A percentile compares a stretch with the other conserved stretches of the same genome.
These are phyloP conservation scores for Fraxinus sp. DNA, from an alignment of 305 asterid species.

Conservation along the genomic window DNA sequence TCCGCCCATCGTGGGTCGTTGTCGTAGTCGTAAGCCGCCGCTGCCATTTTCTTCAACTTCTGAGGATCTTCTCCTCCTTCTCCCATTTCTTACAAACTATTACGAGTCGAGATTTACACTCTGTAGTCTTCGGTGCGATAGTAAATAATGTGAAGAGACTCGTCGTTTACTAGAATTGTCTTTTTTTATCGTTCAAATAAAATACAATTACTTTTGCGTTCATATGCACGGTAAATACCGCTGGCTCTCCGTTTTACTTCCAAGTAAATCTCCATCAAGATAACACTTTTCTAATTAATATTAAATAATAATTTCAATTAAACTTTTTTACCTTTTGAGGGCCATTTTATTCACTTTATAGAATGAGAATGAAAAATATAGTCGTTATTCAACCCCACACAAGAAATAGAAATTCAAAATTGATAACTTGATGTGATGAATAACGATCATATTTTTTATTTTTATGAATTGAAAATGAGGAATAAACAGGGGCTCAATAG, in stretches of 20 bases:
- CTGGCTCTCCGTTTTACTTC: not conserved
- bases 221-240: not conserved
- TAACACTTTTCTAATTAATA: too few relatives aligned
- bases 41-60: conserved; percentile 73
- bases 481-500: too few relatives aligned
- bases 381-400: too few relatives aligned
- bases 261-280: too few relatives aligned
- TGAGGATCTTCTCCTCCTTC: conserved; percentile 79
- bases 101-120: not conserved
- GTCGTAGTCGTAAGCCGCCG: conserved; percentile 86
- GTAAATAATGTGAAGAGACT: not conserved
- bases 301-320: not conserved
- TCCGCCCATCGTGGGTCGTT: conserved; percentile 88
- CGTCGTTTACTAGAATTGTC: not conserved
- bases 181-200: not conserved
- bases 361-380: too few relatives aligned
- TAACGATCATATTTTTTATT: too few relatives aligned
- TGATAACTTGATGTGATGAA: too few relatives aligned
- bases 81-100: conserved; percentile 32
- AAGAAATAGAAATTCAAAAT: too few relatives aligned
- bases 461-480: too few relatives aligned
- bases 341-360: too few relatives aligned
- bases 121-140: not conserved
- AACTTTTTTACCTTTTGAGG: not conserved
- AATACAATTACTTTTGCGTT: not conserved